Evolutionary conservation across 345 rosid species (phyloP).

Genomic region (Acer yangbiense): DNA sequence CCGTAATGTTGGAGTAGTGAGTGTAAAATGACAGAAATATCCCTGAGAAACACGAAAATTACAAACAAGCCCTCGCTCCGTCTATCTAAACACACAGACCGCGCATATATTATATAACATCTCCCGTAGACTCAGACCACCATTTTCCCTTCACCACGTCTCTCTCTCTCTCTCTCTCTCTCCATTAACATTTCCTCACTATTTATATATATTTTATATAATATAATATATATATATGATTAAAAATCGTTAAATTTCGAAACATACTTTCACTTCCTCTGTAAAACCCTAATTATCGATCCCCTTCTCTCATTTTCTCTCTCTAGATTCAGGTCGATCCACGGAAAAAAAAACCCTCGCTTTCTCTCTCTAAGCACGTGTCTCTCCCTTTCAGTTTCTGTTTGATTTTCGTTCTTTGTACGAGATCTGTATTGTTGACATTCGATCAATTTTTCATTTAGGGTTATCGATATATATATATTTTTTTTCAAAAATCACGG

Average conservation of each 20-base stretch:
- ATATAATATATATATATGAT: not conserved
- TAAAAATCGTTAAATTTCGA: not conserved
- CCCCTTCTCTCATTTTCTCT: not conserved
- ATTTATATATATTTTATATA: not conserved
- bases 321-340: constrained; percentile 8
- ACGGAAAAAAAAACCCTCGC: not conserved
- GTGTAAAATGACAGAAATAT: too few species aligned
- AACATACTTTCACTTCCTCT: constrained; percentile 14
- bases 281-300: constrained; percentile 48
- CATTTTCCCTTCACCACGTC: not conserved
- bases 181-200: not conserved
- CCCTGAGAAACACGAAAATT: not conserved
- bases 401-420: not conserved
- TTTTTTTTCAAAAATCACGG: constrained; percentile 9
- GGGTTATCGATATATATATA: constrained; percentile 22
- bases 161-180: not conserved
- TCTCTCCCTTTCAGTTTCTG: not conserved
- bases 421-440: not conserved
- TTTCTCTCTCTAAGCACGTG: not conserved
- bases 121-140: not conserved
- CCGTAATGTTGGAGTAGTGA: too few species aligned
- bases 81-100: too few species aligned
- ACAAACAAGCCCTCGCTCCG: not conserved
- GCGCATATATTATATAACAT: too few species aligned
- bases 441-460: constrained; percentile 7